Percentiles rank a stretch among this genome's conserved stretches.
Evolutionary conservation across 345 rosid genomes (phyloP).

Genomic region (Anastatica hierochuntica): DNA sequence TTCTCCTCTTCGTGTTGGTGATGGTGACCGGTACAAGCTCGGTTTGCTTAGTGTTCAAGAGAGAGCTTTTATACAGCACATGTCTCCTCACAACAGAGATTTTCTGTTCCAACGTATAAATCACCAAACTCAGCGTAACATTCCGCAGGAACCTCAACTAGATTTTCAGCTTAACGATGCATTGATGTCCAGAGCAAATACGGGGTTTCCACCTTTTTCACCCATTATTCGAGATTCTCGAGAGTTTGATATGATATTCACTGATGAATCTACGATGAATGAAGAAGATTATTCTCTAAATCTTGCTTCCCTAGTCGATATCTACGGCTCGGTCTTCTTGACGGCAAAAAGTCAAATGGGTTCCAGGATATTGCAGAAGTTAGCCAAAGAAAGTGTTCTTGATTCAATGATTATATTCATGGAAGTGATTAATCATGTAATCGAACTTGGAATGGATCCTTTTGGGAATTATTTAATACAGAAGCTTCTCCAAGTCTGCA

Average conservation of each 20-base stretch:
- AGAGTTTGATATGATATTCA: too few species aligned
- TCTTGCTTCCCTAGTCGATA: slow-evolving; percentile 28
- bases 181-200: background rate
- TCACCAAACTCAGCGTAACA: background rate
- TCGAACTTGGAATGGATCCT: slow-evolving; percentile 40
- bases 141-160: background rate
- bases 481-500: slow-evolving; percentile 38
- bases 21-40: slow-evolving; percentile 12
- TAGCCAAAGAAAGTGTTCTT: slow-evolving; percentile 25
- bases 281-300: slow-evolving; percentile 12
- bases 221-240: too few species aligned
- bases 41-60: slow-evolving; percentile 23
- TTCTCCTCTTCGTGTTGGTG: slow-evolving; percentile 13
- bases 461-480: slow-evolving; percentile 53
- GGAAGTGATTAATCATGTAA: slow-evolving; percentile 32
- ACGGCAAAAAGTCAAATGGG: slow-evolving; percentile 44
- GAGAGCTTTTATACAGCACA: slow-evolving; percentile 10
- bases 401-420: slow-evolving; percentile 30
- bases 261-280: too few species aligned
- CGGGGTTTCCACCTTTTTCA: too few species aligned
- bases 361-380: slow-evolving; percentile 36
- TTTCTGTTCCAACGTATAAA: slow-evolving; percentile 21
- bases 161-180: too few species aligned
- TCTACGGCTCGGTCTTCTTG: slow-evolving; percentile 27
- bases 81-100: slow-evolving; percentile 18